phyloP scores from a whole-genome alignment of 768 basidiomycete genomes.

The Sarcodon sp. region DNA sequence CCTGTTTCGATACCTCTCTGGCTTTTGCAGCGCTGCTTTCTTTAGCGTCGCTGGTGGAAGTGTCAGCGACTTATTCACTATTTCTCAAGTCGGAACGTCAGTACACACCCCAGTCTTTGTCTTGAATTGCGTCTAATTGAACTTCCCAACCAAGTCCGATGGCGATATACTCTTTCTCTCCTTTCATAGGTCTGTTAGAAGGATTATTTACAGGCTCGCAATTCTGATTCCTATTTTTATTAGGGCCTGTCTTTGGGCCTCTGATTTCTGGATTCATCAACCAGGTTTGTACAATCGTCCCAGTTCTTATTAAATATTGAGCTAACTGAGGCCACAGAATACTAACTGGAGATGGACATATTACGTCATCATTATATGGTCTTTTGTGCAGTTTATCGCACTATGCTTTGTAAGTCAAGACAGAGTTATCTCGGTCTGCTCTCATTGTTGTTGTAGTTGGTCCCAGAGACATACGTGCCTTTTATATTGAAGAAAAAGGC shows the following conservation, averaged over 20 bases:
- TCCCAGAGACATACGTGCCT: conserved; percentile 64
- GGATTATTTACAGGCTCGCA: conserved; percentile 49
- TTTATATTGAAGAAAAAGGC: conserved; percentile 52
- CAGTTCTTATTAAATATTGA: not conserved
- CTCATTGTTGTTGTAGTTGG: conserved; percentile 23
- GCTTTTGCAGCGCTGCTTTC: conserved; percentile 44
- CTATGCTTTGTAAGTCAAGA: conserved; percentile 33
- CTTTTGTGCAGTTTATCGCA: conserved; percentile 34
- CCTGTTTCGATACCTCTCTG: conserved; percentile 44
- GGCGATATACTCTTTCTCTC: conserved; percentile 38
- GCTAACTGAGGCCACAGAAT: conserved; percentile 22
- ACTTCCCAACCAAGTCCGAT: conserved; percentile 28
- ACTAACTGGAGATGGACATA: conserved; percentile 70
- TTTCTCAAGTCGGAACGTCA: conserved; percentile 46
- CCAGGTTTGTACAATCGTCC: conserved; percentile 7
- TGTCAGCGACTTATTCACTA: conserved; percentile 42
- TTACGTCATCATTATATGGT: conserved; percentile 60
- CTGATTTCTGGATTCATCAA: conserved; percentile 48
- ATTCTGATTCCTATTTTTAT: conserved; percentile 9
- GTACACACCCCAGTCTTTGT: conserved; percentile 10
- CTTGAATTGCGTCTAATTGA: conserved; percentile 2
- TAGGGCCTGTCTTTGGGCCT: not conserved
- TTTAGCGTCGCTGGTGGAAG: conserved; percentile 50
- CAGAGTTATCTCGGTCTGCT: not conserved
- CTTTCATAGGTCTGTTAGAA: conserved; percentile 45